Conservation (phyloP, 306 rosid species). For the Malus sieversii region DNA sequence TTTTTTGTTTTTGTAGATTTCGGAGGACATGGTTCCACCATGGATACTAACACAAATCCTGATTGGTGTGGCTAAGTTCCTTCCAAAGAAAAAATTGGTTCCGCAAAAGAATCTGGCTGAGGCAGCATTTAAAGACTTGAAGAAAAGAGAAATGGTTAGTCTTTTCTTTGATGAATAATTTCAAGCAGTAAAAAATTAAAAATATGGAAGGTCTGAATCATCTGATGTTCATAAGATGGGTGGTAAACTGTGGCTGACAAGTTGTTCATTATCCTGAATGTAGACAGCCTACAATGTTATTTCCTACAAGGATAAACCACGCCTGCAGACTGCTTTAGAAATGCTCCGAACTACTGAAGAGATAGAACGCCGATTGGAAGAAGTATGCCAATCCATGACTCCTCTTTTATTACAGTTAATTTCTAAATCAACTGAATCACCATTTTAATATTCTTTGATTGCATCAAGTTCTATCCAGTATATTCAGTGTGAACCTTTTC, state of each 20-base stretch:
- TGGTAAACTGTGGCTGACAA: background rate
- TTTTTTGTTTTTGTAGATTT: slow-evolving; percentile 42
- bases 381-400: slow-evolving; percentile 38
- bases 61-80: slow-evolving; percentile 49
- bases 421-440: background rate
- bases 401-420: background rate
- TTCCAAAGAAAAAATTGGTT: slow-evolving; percentile 79
- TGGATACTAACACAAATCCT: slow-evolving; percentile 44
- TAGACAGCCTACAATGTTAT: slow-evolving; percentile 72
- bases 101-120: slow-evolving; percentile 78
- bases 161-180: background rate
- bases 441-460: background rate
- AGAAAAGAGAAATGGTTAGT: slow-evolving; percentile 58
- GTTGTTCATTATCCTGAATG: slow-evolving; percentile 12
- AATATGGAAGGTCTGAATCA: background rate
- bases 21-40: slow-evolving; percentile 86
- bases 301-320: slow-evolving; percentile 82
- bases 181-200: background rate
- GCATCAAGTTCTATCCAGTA: background rate
- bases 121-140: slow-evolving; percentile 68
- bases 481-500: background rate
- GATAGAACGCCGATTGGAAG: slow-evolving; percentile 51
- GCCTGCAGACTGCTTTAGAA: slow-evolving; percentile 66
- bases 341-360: slow-evolving; percentile 75
- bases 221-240: background rate